These are phyloP conservation scores for Mycena venus DNA, from an alignment of 768 basidiomycete genomes.

Conservation along the genomic window DNA sequence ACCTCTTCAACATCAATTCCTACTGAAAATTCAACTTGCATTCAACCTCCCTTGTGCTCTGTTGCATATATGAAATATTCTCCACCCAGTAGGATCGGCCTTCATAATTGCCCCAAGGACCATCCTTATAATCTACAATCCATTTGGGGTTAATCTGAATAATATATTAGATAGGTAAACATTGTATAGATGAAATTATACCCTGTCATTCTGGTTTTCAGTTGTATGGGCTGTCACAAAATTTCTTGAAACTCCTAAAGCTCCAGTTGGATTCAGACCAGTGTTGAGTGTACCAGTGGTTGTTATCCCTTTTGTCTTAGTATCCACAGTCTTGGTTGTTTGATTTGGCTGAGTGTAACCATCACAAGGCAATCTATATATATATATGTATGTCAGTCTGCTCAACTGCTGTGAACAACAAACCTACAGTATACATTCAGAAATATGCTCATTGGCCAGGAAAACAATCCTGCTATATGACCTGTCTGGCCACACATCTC, in stretches of 20 bases:
- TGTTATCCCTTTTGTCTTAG: neutral
- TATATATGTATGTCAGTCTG: neutral
- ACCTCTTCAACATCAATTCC: neutral
- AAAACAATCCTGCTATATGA: conserved; percentile 11
- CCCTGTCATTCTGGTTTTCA: conserved; percentile 5
- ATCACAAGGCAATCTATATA: neutral
- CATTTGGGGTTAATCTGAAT: neutral
- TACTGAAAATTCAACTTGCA: conserved; percentile 8
- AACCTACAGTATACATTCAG: neutral
- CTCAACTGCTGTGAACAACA: neutral
- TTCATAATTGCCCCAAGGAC: neutral
- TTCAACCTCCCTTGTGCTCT: neutral
- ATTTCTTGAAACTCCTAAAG: neutral
- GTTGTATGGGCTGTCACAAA: neutral
- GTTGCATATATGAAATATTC: neutral
- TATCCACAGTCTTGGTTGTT: neutral
- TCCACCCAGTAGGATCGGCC: neutral
- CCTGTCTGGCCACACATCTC: neutral
- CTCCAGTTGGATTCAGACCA: neutral
- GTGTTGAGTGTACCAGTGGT: neutral
- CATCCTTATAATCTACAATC: neutral
- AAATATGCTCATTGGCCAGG: neutral
- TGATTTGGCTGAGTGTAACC: neutral
- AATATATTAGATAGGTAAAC: neutral
- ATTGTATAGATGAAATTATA: neutral